These are phyloP conservation scores for Xylaria digitata DNA, from an alignment of 2,329 filamentous ascomycete genomes.

Conservation along the genomic window DNA sequence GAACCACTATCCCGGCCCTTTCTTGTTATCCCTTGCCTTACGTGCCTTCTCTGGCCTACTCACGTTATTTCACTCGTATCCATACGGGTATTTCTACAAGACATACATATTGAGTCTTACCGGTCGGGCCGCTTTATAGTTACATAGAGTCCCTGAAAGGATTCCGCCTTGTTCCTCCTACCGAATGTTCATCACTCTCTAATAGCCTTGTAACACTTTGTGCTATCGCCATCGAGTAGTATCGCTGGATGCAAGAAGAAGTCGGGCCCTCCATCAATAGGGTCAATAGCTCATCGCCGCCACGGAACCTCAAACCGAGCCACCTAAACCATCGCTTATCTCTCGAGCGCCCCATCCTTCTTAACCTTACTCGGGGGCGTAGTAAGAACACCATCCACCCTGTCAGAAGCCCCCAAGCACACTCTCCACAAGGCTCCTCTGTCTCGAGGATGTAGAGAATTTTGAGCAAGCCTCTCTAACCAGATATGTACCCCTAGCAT, in stretches of 20 bases:
- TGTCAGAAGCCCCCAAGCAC: not conserved
- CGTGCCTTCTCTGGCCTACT: not conserved
- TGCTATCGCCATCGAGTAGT: not conserved
- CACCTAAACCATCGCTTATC: not conserved
- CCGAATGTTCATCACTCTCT: not conserved
- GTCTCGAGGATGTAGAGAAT: not conserved
- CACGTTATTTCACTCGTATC: not conserved
- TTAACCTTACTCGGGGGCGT: not conserved
- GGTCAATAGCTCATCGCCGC: not conserved
- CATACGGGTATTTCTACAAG: not conserved
- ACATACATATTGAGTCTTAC: not conserved
- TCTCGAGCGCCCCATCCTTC: not conserved
- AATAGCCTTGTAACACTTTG: not conserved
- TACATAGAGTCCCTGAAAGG: not conserved
- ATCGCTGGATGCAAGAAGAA: too few species aligned
- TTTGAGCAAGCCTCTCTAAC: not conserved
- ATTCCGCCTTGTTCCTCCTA: not conserved
- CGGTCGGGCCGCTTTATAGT: not conserved
- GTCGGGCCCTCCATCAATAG: not conserved
- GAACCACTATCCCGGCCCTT: not conserved
- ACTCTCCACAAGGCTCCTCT: not conserved
- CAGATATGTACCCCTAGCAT: not conserved
- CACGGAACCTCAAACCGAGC: not conserved
- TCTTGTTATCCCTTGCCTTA: not conserved
- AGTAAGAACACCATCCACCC: not conserved